phyloP scores from a whole-genome alignment of 768 basidiomycete genomes.

The Trametopsis cervina region DNA sequence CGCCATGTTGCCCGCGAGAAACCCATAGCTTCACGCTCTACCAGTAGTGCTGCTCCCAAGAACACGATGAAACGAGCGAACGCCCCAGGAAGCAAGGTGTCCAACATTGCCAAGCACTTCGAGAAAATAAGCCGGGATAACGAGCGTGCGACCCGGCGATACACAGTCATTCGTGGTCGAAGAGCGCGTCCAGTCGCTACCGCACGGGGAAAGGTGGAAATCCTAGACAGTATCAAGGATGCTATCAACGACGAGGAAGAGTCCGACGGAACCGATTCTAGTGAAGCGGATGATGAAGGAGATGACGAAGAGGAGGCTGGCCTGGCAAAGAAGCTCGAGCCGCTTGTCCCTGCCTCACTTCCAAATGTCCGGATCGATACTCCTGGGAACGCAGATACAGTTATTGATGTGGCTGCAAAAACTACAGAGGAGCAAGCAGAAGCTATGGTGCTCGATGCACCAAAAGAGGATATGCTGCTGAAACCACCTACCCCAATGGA shows the following conservation, averaged over 20 bases:
- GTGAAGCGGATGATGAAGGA: slow-evolving; percentile 63
- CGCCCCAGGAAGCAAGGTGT: slow-evolving; percentile 62
- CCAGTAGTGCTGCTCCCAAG: slow-evolving; percentile 37
- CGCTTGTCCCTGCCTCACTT: background rate
- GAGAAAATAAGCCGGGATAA: slow-evolving; percentile 74
- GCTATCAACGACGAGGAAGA: slow-evolving; percentile 83
- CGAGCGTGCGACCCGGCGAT: slow-evolving; percentile 69
- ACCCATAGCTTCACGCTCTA: slow-evolving; percentile 30
- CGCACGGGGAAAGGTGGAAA: slow-evolving; percentile 80
- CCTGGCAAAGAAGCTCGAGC: slow-evolving; percentile 21
- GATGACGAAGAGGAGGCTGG: slow-evolving; percentile 46
- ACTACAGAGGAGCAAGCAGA: background rate
- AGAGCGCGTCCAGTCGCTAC: slow-evolving; percentile 87
- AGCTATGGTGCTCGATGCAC: slow-evolving; percentile 20
- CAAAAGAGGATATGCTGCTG: slow-evolving; percentile 14
- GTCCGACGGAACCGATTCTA: slow-evolving; percentile 62
- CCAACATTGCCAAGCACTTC: slow-evolving; percentile 85
- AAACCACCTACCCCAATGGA: slow-evolving; percentile 8
- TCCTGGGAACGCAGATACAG: background rate
- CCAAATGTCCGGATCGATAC: background rate
- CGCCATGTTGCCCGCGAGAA: slow-evolving; percentile 32
- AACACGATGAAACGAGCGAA: slow-evolving; percentile 45
- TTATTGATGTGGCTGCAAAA: background rate
- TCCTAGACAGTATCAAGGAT: slow-evolving; percentile 85
- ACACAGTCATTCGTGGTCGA: slow-evolving; percentile 81